Evolutionary conservation across 2,329 filamentous ascomycete genomes (phyloP).

Genomic region (Fusarium falciforme): DNA sequence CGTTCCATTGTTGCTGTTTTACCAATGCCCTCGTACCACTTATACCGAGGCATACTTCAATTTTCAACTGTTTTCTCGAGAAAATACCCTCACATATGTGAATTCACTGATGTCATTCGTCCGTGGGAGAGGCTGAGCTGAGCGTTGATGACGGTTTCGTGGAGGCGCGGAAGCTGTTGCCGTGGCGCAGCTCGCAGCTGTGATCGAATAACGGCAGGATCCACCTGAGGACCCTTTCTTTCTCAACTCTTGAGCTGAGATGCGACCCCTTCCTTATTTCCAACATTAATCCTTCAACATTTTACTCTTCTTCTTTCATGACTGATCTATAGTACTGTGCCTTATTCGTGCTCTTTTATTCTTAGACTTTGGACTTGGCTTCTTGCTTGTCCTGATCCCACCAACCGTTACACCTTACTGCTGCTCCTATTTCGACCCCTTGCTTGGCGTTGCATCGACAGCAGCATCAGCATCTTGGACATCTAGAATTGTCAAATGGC

Average conservation of each 20-base stretch:
- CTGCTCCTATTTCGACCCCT: not conserved
- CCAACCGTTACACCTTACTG: not conserved
- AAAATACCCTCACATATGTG: not conserved
- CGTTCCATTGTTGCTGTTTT: not conserved
- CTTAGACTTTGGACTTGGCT: not conserved
- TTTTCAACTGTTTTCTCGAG: not conserved
- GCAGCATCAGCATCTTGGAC: not conserved
- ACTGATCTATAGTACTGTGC: not conserved
- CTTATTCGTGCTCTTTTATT: not conserved
- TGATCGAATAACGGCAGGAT: not conserved
- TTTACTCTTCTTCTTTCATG: not conserved
- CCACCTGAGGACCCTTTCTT: not conserved
- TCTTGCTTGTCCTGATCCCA: not conserved
- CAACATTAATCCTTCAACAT: not conserved
- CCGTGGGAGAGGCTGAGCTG: conserved; percentile 11
- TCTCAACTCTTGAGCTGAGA: conserved; percentile 5
- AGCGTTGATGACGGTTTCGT: conserved; percentile 9
- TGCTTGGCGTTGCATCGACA: not conserved
- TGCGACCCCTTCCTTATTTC: not conserved
- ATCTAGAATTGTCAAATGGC: conserved; percentile 38
- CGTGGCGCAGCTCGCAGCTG: conserved; percentile 21
- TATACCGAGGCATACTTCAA: not conserved
- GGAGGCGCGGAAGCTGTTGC: conserved; percentile 17
- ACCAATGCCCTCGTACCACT: not conserved
- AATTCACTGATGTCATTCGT: not conserved